Conservation (phyloP, 208 protist genomes). For the Acanthamoeba lenticulata region DNA sequence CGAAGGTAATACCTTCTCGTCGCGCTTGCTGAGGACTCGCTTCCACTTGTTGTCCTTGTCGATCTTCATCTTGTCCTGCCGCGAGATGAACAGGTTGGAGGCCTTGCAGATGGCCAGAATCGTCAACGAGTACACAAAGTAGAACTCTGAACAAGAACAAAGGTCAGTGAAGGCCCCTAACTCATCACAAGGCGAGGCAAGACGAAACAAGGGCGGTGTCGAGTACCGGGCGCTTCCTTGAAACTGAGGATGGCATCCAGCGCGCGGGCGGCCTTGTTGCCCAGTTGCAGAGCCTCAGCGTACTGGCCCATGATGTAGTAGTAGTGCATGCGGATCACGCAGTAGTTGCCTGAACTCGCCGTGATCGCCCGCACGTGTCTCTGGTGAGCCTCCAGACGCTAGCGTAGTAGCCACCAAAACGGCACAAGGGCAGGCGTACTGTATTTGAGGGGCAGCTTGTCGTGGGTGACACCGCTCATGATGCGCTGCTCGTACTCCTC, state of each 20-base stretch:
- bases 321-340: conserved; percentile 28
- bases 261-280: not conserved
- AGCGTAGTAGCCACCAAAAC: no score
- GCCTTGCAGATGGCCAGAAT: conserved; percentile 58
- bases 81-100: conserved; percentile 9
- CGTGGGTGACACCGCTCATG: not conserved
- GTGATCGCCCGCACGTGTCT: not conserved
- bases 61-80: conserved; percentile 1
- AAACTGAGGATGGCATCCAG: conserved; percentile 6
- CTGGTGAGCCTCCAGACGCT: no score
- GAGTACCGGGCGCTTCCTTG: not conserved
- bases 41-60: not conserved
- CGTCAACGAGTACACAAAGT: conserved; percentile 38
- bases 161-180: not conserved
- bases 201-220: not conserved
- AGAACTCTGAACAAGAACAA: conserved; percentile 9
- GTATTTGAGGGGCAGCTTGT: conserved; percentile 7
- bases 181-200: not conserved
- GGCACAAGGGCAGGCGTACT: not conserved
- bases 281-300: not conserved
- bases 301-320: conserved; percentile 55
- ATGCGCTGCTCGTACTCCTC: conserved; percentile 29
- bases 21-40: not conserved
- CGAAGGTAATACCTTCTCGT: not conserved
- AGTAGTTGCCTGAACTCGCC: not conserved